A percentile compares a stretch with the other conserved stretches of the same genome.
Evolutionary conservation across 306 rosid genomes (phyloP).

Genomic region (Betula pendula): DNA sequence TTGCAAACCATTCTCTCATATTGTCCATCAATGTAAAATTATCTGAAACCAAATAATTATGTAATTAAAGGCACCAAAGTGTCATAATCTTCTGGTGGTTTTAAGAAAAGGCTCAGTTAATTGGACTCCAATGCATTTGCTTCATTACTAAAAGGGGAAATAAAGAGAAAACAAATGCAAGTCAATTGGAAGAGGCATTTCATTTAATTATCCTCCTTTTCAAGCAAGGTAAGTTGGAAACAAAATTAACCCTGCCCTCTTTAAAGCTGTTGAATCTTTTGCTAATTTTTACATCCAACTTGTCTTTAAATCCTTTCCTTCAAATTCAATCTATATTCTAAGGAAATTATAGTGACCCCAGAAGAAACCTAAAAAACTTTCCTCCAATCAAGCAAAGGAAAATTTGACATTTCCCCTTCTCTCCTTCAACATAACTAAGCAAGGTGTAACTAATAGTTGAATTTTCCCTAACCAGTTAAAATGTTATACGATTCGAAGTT

Average conservation of each 20-base stretch:
- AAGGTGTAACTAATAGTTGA: not conserved
- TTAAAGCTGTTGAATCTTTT: not conserved
- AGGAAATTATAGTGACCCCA: slow-evolving; percentile 3
- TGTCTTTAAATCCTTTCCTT: not conserved
- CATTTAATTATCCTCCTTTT: not conserved
- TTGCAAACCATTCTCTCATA: not conserved
- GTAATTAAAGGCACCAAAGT: not conserved
- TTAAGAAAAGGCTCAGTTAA: not conserved
- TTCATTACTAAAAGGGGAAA: not conserved
- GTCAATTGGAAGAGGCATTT: not conserved
- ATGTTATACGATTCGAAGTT: not conserved
- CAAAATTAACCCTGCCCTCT: not conserved
- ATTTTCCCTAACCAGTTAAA: not conserved
- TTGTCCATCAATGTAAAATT: not conserved
- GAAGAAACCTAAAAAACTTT: not conserved
- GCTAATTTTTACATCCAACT: not conserved
- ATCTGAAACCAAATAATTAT: not conserved
- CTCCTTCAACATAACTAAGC: not conserved
- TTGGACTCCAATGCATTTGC: not conserved
- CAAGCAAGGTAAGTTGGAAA: not conserved
- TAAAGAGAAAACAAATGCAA: not conserved
- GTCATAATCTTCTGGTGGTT: not conserved
- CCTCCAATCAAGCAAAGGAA: not conserved
- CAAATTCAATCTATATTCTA: not conserved
- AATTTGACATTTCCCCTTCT: not conserved